A percentile compares a stretch with the other conserved stretches of the same genome.
phyloP scores from a whole-genome alignment of 768 basidiomycete genomes.

The Amanita muscaria region DNA sequence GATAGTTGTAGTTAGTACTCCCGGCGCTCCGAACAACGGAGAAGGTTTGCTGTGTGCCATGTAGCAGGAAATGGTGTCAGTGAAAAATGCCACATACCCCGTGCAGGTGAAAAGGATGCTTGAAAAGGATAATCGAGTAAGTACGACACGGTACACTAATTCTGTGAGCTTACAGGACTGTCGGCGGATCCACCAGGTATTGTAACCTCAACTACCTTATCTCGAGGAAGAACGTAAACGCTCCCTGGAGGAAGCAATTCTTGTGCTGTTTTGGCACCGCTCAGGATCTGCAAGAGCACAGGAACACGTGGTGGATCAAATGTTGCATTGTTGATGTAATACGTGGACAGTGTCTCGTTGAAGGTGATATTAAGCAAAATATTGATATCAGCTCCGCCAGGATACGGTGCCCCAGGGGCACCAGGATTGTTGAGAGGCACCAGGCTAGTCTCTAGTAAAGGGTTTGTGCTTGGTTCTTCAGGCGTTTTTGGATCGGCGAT shows the following conservation, averaged over 20 bases:
- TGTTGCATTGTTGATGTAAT: slow-evolving; percentile 22
- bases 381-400: slow-evolving; percentile 18
- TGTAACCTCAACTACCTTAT: slow-evolving; percentile 26
- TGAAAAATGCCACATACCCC: slow-evolving; percentile 18
- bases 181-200: slow-evolving; percentile 1
- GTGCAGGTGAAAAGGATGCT: slow-evolving; percentile 34
- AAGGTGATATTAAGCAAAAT: slow-evolving; percentile 15
- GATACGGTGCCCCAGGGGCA: slow-evolving; percentile 14
- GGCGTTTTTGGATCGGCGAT: slow-evolving; percentile 26
- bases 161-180: slow-evolving; percentile 3
- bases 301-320: slow-evolving; percentile 36
- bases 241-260: slow-evolving; percentile 41
- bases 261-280: slow-evolving; percentile 36
- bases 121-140: not conserved
- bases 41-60: slow-evolving; percentile 31
- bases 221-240: slow-evolving; percentile 37
- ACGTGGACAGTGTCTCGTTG: slow-evolving; percentile 11
- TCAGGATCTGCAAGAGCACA: slow-evolving; percentile 50
- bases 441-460: slow-evolving; percentile 5
- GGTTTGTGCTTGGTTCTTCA: slow-evolving; percentile 2
- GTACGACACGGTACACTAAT: not conserved
- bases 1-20: slow-evolving; percentile 28
- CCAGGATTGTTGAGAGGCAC: slow-evolving; percentile 12
- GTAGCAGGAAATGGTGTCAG: not conserved
- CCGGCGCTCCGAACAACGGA: slow-evolving; percentile 36